phyloP scores from a whole-genome alignment of 208 protist species.

The Leishmania aethiopica region DNA sequence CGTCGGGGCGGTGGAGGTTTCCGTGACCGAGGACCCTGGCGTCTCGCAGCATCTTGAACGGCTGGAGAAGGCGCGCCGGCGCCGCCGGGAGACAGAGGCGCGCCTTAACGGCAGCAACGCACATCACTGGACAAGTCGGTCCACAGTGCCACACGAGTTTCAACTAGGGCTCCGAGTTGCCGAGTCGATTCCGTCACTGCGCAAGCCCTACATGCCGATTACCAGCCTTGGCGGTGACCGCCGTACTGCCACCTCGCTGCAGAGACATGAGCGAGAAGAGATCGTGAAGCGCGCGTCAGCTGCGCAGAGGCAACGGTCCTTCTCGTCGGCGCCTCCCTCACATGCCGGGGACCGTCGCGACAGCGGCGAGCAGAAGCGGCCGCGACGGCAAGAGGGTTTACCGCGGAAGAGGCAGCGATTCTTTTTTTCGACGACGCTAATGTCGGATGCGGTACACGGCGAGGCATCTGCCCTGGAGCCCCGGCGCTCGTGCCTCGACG shows the following conservation, averaged over 20 bases:
- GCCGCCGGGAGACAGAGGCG: slow-evolving; percentile 30
- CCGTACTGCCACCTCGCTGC: background rate
- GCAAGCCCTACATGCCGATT: slow-evolving; percentile 38
- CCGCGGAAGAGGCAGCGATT: background rate
- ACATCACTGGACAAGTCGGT: slow-evolving; percentile 32
- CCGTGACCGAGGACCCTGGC: slow-evolving; percentile 29
- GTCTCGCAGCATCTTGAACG: slow-evolving; percentile 45
- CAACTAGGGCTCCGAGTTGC: slow-evolving; percentile 35
- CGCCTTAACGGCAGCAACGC: slow-evolving; percentile 29
- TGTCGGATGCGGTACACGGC: too few relatives aligned
- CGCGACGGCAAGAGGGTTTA: background rate
- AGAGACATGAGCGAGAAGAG: background rate
- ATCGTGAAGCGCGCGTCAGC: background rate
- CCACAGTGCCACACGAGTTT: slow-evolving; percentile 47
- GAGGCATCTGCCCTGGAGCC: too few relatives aligned
- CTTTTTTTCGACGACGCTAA: background rate
- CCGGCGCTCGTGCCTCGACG: background rate
- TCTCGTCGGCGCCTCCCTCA: background rate
- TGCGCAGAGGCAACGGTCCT: background rate
- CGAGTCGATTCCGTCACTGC: slow-evolving; percentile 53
- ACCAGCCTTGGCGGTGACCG: background rate
- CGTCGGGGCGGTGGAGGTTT: background rate
- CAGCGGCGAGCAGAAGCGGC: slow-evolving; percentile 1
- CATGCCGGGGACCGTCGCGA: background rate
- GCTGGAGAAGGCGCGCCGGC: slow-evolving; percentile 40